These are phyloP conservation scores for Podospora pseudocomata DNA, from an alignment of 495 filamentous ascomycete genomes.

Conservation along the genomic window DNA sequence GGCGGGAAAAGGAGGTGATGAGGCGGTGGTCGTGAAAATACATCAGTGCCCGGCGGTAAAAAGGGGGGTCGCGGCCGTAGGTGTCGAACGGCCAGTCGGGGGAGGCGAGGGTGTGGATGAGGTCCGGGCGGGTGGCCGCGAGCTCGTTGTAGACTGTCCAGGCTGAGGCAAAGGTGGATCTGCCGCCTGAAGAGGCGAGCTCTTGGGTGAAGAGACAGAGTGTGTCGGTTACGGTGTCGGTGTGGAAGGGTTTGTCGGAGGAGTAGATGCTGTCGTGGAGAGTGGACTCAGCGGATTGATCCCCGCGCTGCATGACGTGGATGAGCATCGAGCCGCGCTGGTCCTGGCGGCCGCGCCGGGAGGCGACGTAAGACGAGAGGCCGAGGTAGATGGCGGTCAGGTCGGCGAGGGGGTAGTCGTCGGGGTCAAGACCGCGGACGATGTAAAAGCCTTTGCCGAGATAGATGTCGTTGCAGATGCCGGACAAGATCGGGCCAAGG, in stretches of 20 bases:
- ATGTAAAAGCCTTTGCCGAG: slow-evolving; percentile 49
- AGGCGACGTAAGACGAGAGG: slow-evolving; percentile 25
- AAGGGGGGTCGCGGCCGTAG: slow-evolving; percentile 31
- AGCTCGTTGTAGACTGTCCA: slow-evolving; percentile 56
- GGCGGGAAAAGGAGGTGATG: slow-evolving; percentile 48
- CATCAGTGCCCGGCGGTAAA: slow-evolving; percentile 43
- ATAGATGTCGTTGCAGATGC: slow-evolving; percentile 32
- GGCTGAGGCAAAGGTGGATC: slow-evolving; percentile 46
- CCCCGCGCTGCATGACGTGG: slow-evolving; percentile 27
- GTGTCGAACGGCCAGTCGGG: slow-evolving; percentile 47
- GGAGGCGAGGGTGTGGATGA: slow-evolving; percentile 47
- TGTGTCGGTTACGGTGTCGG: slow-evolving; percentile 56
- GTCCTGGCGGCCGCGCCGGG: slow-evolving; percentile 25
- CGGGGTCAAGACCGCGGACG: slow-evolving; percentile 47
- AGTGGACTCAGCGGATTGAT: slow-evolving; percentile 10
- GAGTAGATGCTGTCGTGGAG: slow-evolving; percentile 23
- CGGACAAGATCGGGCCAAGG: slow-evolving; percentile 13
- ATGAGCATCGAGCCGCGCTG: slow-evolving; percentile 30
- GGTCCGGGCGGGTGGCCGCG: slow-evolving; percentile 51
- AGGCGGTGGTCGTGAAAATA: slow-evolving; percentile 41
- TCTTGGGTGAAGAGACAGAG: slow-evolving; percentile 52
- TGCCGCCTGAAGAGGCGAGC: slow-evolving; percentile 46
- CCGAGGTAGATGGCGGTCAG: slow-evolving; percentile 28
- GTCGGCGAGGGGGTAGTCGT: slow-evolving; percentile 25
- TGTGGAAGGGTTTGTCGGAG: slow-evolving; percentile 52